A percentile compares a stretch with the other conserved stretches of the same genome.
These are phyloP conservation scores for Populus hybrid DNA, from an alignment of 441 rosid species.

Conservation along the genomic window DNA sequence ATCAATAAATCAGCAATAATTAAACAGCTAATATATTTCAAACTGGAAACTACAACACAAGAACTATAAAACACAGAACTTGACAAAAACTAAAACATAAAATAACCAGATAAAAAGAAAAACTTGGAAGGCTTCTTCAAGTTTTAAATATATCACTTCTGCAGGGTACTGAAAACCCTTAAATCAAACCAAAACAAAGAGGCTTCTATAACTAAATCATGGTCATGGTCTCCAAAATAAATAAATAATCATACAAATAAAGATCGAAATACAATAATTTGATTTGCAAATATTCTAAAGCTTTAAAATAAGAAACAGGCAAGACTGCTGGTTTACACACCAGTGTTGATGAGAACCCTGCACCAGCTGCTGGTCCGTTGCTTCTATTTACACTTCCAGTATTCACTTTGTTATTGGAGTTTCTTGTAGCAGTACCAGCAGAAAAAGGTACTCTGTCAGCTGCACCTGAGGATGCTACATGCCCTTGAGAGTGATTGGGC, in stretches of 20 bases:
- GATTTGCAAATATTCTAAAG: background rate
- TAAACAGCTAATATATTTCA: background rate
- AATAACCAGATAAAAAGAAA: background rate
- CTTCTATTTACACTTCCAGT: conserved; percentile 44
- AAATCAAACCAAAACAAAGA: background rate
- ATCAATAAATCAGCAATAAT: conserved; percentile 3
- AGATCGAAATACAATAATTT: background rate
- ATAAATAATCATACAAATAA: background rate
- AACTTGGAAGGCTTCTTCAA: background rate
- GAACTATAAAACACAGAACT: background rate
- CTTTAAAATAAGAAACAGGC: background rate
- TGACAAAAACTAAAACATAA: background rate
- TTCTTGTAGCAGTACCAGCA: conserved; percentile 38
- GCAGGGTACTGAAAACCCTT: background rate
- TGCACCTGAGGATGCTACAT: conserved; percentile 34
- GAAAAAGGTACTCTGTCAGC: conserved; percentile 46
- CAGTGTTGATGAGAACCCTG: conserved; percentile 32
- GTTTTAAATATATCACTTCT: background rate
- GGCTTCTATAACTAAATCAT: background rate
- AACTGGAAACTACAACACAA: conserved; percentile 2
- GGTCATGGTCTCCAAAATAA: background rate
- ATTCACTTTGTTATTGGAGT: conserved; percentile 37
- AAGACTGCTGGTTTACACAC: conserved; percentile 4
- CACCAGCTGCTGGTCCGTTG: conserved; percentile 36
- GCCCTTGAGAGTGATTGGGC: conserved; percentile 39